Conservation (phyloP, 768 basidiomycete species). For the Psilocybe tampanensis region DNA sequence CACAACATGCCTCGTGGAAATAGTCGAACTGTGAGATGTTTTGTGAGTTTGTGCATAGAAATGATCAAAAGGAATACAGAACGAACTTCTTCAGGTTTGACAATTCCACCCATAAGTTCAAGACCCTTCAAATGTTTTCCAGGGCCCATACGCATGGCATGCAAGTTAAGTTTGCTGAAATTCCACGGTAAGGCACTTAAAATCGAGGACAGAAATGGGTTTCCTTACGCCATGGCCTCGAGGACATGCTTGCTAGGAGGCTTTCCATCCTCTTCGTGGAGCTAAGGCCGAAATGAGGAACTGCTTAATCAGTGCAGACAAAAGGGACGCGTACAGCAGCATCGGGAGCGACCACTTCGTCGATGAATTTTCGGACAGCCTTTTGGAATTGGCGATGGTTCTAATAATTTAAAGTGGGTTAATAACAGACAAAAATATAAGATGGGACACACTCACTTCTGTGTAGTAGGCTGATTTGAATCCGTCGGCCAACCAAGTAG, state of each 20-base stretch:
- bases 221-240: constrained; percentile 68
- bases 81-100: constrained; percentile 75
- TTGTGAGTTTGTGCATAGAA: not conserved
- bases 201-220: not conserved
- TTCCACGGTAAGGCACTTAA: not conserved
- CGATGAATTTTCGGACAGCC: constrained; percentile 70
- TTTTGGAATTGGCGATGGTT: constrained; percentile 64
- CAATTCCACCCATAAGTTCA: constrained; percentile 75
- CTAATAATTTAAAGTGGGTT: constrained; percentile 34
- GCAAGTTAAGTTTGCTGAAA: constrained; percentile 64
- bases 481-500: constrained; percentile 71
- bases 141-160: constrained; percentile 93
- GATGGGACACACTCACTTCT: constrained; percentile 49
- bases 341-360: constrained; percentile 67
- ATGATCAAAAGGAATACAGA: not conserved
- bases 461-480: constrained; percentile 82
- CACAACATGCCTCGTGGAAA: constrained; percentile 68
- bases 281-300: constrained; percentile 45
- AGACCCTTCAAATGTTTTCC: constrained; percentile 82
- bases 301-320: not conserved
- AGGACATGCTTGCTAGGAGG: constrained; percentile 76
- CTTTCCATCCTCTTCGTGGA: constrained; percentile 89
- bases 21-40: constrained; percentile 65
- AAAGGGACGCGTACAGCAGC: constrained; percentile 37
- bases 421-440: constrained; percentile 15